phyloP scores from a whole-genome alignment of 768 basidiomycete species.

The Amanita brunnescens region DNA sequence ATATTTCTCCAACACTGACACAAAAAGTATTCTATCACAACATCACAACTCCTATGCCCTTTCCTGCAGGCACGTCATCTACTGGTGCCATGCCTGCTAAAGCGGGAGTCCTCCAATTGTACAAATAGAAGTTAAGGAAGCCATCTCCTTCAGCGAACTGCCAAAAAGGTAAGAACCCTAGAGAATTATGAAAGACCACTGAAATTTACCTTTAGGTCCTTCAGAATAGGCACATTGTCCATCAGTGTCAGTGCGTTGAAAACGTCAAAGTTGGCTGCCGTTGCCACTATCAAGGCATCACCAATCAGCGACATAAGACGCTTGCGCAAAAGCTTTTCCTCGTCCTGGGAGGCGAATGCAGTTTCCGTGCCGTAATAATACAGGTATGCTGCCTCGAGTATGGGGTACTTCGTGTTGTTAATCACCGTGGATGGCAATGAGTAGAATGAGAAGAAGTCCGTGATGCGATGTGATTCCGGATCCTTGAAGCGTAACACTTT shows the following conservation, averaged over 20 bases:
- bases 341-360: conserved; percentile 53
- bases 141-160: conserved; percentile 95
- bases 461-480: conserved; percentile 72
- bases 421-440: conserved; percentile 93
- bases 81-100: conserved; percentile 61
- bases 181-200: background rate
- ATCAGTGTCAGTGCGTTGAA: conserved; percentile 92
- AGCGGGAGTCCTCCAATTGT: conserved; percentile 87
- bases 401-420: conserved; percentile 54
- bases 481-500: conserved; percentile 39
- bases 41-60: conserved; percentile 92
- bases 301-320: conserved; percentile 64
- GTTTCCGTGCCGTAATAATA: conserved; percentile 89
- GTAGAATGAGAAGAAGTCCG: conserved; percentile 97
- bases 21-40: conserved; percentile 34
- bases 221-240: conserved; percentile 82
- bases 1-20: conserved; percentile 3
- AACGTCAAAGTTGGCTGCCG: conserved; percentile 87
- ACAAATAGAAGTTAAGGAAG: conserved; percentile 83
- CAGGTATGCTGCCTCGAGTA: conserved; percentile 89
- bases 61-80: conserved; percentile 51
- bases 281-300: conserved; percentile 77
- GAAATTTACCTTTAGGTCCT: conserved; percentile 66
- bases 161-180: conserved; percentile 4
- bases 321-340: conserved; percentile 56